Evolutionary conservation across 2,329 filamentous ascomycete species (phyloP).

Genomic region (Rhynchosporium secalis): DNA sequence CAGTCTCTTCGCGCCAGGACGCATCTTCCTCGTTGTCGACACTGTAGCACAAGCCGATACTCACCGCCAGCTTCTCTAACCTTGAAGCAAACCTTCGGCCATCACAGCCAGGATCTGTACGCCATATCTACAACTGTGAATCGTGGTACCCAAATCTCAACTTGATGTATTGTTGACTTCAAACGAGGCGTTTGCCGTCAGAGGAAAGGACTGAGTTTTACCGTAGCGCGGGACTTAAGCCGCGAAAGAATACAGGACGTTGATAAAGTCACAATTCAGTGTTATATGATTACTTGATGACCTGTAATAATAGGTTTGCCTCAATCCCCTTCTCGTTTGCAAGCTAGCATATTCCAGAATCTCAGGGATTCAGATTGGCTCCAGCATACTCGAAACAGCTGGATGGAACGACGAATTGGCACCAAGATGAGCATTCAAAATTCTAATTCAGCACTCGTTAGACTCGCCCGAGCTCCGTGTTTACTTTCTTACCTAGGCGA

Average conservation of each 20-base stretch:
- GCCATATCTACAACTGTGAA: constrained; percentile 7
- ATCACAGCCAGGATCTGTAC: not conserved
- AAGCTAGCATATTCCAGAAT: too few species aligned
- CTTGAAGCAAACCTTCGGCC: too few species aligned
- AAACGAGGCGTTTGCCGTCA: not conserved
- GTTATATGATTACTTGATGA: too few species aligned
- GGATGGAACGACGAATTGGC: not conserved
- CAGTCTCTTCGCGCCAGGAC: constrained; percentile 59
- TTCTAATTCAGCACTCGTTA: not conserved
- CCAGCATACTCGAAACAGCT: too few species aligned
- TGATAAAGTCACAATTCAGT: too few species aligned
- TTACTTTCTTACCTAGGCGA: not conserved
- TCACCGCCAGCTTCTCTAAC: too few species aligned
- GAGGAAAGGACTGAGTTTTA: not conserved
- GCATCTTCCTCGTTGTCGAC: not conserved
- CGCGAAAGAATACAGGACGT: not conserved
- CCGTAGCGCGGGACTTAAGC: not conserved
- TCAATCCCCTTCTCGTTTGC: too few species aligned
- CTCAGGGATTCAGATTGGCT: too few species aligned
- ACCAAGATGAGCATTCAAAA: not conserved
- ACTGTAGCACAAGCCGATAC: too few species aligned
- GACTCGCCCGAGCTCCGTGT: not conserved
- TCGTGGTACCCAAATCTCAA: constrained; percentile 9
- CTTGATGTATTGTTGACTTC: constrained; percentile 5
- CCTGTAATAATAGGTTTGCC: too few species aligned